Base-by-base conservation (phyloP, 176 grass and related monocot genomes). In the Guadua angustifolia region DNA sequence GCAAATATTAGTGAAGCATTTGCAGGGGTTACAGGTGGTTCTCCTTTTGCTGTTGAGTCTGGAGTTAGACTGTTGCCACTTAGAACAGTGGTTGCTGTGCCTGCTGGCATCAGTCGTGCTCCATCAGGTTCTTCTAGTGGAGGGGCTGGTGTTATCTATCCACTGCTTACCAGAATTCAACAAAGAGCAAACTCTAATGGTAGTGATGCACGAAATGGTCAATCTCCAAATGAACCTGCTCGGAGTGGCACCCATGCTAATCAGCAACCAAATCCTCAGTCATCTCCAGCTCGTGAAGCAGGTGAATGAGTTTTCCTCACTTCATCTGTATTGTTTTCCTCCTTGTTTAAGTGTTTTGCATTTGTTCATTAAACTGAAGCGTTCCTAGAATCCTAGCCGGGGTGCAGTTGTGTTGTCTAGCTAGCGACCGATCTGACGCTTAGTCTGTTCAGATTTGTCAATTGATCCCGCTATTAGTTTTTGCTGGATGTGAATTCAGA, bases 61-160 rank as follows among this genome's bases (percentile, higher is more conserved):
- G 93, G 91, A 94, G 79, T 94, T 63, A 90, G 96, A 83, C 44
- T 95, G 56, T 68, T 95, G 75, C 93, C 89, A n/a, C 83, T 88
- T 84, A 90, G 91, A 87, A 92, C 93, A 81, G 82, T 91, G 78
- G 89, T 94, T 83, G 80, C 93, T 29, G 88, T 95, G 91, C 96
- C 91, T 84, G 70, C 85, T 88, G 88, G 90, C 33, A 86, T 87
- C 56, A 82, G 66, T 62, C 88, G 26, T 57, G 68, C 79, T 82
- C 79, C 75, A 43, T 83, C 83, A 33, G 82, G 78, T 51, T 60
- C 88, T 47, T 87, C 89, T 83, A 86, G 87, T 83, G 84, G 89
- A 73, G 85, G 82, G 76, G 68, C 86, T 69, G 90, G 74, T 81
- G 39, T 90, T 83, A 72, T 94, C 39, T 88, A 90, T 82, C 90